Percentiles rank a stretch among this genome's conserved stretches.
Conservation (phyloP, 2,329 filamentous ascomycete genomes). For the Beauveria brongniartii region DNA sequence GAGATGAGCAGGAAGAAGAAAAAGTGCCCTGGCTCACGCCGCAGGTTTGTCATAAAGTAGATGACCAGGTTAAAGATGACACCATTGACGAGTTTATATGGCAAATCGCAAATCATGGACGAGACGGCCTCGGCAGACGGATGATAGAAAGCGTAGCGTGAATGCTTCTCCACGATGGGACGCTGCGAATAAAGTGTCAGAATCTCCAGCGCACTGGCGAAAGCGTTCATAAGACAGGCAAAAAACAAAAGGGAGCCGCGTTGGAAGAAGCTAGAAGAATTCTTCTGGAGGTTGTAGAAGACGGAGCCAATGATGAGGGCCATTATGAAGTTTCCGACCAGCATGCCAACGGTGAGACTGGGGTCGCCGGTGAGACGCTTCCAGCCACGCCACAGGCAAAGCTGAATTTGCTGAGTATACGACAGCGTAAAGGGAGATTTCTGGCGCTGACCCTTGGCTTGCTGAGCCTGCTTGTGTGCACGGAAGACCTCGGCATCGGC, state of each 20-base stretch:
- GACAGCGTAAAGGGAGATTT: conserved; percentile 80
- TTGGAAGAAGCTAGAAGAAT: conserved; percentile 67
- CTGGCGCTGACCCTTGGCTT: conserved; percentile 50
- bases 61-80: conserved; percentile 71
- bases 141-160: conserved; percentile 83
- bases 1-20: conserved; percentile 80
- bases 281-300: conserved; percentile 64
- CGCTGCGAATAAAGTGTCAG: conserved; percentile 81
- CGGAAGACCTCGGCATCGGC: conserved; percentile 51
- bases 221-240: conserved; percentile 78
- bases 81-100: conserved; percentile 61
- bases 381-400: conserved; percentile 78
- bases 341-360: conserved; percentile 59
- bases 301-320: conserved; percentile 71
- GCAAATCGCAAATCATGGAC: conserved; percentile 80
- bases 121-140: conserved; percentile 81
- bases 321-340: conserved; percentile 56
- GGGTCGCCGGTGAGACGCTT: conserved; percentile 70
- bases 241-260: conserved; percentile 81
- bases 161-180: conserved; percentile 85
- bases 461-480: conserved; percentile 43
- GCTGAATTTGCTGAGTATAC: conserved; percentile 62
- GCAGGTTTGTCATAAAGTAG: conserved; percentile 82
- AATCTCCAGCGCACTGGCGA: conserved; percentile 74
- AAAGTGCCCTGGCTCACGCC: conserved; percentile 65